Conservation (phyloP, 2,329 filamentous ascomycete genomes). For the Periconia sp. region DNA sequence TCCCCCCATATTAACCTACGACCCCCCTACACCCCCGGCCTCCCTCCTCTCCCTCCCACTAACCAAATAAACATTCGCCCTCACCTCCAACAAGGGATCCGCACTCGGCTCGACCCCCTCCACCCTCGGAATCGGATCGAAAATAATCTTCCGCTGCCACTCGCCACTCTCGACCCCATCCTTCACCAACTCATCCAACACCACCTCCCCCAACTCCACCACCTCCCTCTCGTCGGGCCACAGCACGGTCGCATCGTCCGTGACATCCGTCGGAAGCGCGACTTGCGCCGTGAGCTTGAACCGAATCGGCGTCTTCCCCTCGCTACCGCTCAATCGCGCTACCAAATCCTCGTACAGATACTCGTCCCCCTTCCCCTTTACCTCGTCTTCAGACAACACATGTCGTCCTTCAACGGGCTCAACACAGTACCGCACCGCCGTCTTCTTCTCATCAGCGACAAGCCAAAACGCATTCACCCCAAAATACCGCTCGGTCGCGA, state of each 20-base stretch:
- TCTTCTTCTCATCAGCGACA: conserved; percentile 44
- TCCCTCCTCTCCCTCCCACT: conserved; percentile 56
- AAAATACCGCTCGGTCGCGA: conserved; percentile 53
- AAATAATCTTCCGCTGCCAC: conserved; percentile 57
- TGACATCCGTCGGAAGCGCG: conserved; percentile 51
- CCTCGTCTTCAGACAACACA: conserved; percentile 42
- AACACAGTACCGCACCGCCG: conserved; percentile 53
- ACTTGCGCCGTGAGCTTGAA: conserved; percentile 57
- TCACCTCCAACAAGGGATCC: conserved; percentile 59
- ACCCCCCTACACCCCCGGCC: conserved; percentile 2
- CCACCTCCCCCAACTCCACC: conserved; percentile 55
- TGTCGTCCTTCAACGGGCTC: conserved; percentile 49
- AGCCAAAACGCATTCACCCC: conserved; percentile 55
- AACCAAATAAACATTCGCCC: conserved; percentile 59
- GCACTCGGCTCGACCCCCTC: conserved; percentile 55
- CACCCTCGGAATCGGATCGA: conserved; percentile 60
- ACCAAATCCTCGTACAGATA: conserved; percentile 56
- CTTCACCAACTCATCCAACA: conserved; percentile 43
- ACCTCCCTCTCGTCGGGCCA: conserved; percentile 57
- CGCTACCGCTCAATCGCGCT: conserved; percentile 37
- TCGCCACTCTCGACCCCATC: conserved; percentile 44
- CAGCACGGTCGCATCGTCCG: conserved; percentile 52
- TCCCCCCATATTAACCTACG: conserved; percentile 6
- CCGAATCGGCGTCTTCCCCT: conserved; percentile 27
- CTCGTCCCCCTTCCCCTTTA: conserved; percentile 42